Conservation (phyloP, 2,329 filamentous ascomycete species). For the Plenodomus lindquistii region DNA sequence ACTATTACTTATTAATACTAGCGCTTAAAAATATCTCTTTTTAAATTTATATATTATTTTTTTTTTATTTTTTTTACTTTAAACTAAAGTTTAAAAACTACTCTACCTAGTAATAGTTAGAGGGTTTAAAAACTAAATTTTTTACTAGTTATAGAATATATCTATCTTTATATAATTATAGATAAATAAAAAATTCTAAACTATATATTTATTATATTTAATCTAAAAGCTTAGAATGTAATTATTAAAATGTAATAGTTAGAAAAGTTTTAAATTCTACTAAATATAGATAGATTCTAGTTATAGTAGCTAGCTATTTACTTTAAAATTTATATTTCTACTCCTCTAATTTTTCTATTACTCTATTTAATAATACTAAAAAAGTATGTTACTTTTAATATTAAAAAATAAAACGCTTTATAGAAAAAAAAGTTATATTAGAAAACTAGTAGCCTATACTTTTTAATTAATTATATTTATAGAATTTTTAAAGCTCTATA, state of each 20-base stretch:
- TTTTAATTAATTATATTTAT: not conserved
- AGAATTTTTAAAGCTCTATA: too few species aligned
- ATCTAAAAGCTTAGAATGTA: not conserved
- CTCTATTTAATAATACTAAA: too few species aligned
- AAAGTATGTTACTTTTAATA: too few species aligned
- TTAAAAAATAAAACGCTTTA: too few species aligned
- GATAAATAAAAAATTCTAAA: not conserved
- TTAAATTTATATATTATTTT: constrained; percentile 1
- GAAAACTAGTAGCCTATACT: not conserved
- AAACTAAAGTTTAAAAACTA: not conserved
- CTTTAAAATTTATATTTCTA: not conserved
- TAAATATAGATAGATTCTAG: not conserved
- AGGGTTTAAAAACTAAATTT: not conserved
- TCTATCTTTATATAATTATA: not conserved
- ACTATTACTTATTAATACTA: not conserved
- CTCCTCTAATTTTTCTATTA: not conserved
- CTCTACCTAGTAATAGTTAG: not conserved
- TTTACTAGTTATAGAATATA: not conserved
- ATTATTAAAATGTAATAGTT: constrained; percentile 1
- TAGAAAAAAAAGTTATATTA: not conserved
- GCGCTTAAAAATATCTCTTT: not conserved
- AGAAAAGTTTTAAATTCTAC: not conserved
- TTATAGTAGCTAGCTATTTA: not conserved
- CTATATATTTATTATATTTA: not conserved
- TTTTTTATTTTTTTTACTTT: not conserved